These are phyloP conservation scores for Botrytis hyacinthi DNA, from an alignment of 2,329 filamentous ascomycete genomes.

Conservation along the genomic window DNA sequence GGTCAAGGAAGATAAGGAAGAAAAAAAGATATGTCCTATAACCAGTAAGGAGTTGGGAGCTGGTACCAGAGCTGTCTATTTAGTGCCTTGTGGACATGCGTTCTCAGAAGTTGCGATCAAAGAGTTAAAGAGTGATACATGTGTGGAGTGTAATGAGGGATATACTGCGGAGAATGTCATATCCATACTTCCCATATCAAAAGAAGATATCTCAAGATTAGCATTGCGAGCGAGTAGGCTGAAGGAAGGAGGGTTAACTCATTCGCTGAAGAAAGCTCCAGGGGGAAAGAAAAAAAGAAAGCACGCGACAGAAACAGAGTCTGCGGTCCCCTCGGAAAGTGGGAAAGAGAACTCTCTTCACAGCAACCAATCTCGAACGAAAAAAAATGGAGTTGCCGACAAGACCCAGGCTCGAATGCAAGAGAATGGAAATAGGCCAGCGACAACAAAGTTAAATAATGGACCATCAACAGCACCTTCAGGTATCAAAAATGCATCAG, in stretches of 20 bases:
- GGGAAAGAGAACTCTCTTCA: slow-evolving; percentile 24
- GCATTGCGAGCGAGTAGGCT: slow-evolving; percentile 66
- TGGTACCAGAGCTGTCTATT: slow-evolving; percentile 74
- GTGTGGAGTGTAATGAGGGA: slow-evolving; percentile 70
- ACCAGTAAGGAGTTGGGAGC: slow-evolving; percentile 84
- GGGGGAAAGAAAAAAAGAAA: slow-evolving; percentile 74
- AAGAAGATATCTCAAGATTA: slow-evolving; percentile 68
- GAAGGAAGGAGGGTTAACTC: slow-evolving; percentile 69
- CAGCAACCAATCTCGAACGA: slow-evolving; percentile 29
- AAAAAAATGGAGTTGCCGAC: slow-evolving; percentile 32
- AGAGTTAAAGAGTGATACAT: slow-evolving; percentile 66
- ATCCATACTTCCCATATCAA: slow-evolving; percentile 71
- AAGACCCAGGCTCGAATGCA: slow-evolving; percentile 31
- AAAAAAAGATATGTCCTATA: slow-evolving; percentile 79
- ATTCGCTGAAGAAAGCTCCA: slow-evolving; percentile 80
- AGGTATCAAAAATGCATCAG: slow-evolving; percentile 84
- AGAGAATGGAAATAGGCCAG: slow-evolving; percentile 29
- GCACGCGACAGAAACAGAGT: slow-evolving; percentile 49
- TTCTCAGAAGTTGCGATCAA: slow-evolving; percentile 85
- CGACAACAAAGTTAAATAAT: slow-evolving; percentile 32
- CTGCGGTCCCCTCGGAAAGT: slow-evolving; percentile 23
- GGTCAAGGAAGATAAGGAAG: slow-evolving; percentile 46
- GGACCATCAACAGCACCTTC: slow-evolving; percentile 36
- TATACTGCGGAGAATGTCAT: slow-evolving; percentile 77
- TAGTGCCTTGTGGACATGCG: slow-evolving; percentile 93